Conservation (phyloP, 495 filamentous ascomycete genomes). For the Opeltia flavorubescens region DNA sequence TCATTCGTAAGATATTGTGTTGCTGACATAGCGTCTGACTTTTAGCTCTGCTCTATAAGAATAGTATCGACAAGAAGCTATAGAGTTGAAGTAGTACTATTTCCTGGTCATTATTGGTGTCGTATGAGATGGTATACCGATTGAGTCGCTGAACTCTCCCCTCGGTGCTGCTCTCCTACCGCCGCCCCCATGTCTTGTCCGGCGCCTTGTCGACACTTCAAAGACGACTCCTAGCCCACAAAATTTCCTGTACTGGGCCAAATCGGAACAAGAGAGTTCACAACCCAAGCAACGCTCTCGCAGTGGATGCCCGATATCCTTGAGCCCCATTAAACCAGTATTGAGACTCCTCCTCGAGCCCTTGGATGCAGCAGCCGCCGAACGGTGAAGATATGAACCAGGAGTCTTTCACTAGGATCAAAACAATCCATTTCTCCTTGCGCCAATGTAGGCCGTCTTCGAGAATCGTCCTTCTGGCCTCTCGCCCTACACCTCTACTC, state of each 20-base stretch:
- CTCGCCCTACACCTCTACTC: not conserved
- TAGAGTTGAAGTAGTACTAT: slow-evolving; percentile 45
- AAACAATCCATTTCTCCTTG: too few species aligned
- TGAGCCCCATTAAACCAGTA: too few species aligned
- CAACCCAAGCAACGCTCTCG: too few species aligned
- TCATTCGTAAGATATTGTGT: not conserved
- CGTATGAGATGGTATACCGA: slow-evolving; percentile 9
- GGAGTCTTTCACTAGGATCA: too few species aligned
- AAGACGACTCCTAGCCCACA: not conserved
- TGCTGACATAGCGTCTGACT: slow-evolving; percentile 14
- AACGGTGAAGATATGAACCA: too few species aligned
- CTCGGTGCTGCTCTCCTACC: slow-evolving; percentile 3
- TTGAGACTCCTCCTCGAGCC: too few species aligned
- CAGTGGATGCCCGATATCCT: too few species aligned
- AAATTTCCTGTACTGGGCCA: not conserved
- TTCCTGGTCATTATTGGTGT: slow-evolving; percentile 23
- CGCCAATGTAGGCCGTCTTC: too few species aligned
- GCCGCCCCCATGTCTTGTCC: not conserved
- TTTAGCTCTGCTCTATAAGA: slow-evolving; percentile 49
- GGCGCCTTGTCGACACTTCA: not conserved
- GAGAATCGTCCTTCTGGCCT: not conserved
- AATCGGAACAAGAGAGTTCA: too few species aligned
- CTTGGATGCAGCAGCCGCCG: too few species aligned
- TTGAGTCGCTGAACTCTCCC: slow-evolving; percentile 1
- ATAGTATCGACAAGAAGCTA: slow-evolving; percentile 53